These are phyloP conservation scores for Eimeria necatrix DNA, from an alignment of 169 alveolate genomes.

Conservation along the genomic window DNA sequence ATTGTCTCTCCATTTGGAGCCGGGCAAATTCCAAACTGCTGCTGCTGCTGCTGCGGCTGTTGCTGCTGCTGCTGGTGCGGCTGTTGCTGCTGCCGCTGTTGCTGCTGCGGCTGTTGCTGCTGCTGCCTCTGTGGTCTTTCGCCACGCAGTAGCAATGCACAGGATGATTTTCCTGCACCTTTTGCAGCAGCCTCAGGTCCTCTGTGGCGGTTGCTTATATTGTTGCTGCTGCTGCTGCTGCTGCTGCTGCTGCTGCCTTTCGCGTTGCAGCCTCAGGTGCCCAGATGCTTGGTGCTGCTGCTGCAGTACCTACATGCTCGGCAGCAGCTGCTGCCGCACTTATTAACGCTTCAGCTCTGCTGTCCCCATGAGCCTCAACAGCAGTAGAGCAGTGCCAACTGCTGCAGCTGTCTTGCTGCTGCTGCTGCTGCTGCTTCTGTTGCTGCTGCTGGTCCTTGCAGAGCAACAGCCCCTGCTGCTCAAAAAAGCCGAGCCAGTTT, in stretches of 20 bases:
- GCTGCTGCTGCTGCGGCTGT: slow-evolving; percentile 51
- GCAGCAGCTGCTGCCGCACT: not conserved
- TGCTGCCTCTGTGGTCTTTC: not conserved
- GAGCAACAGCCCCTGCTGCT: no score
- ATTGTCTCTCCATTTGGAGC: not conserved
- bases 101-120: slow-evolving; percentile 13
- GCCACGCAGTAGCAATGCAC: not conserved
- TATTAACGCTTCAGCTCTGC: no score
- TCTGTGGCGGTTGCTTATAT: not conserved
- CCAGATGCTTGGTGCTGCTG: not conserved
- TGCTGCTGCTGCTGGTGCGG: slow-evolving; percentile 3
- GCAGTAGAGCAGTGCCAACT: no score
- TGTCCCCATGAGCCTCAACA: no score
- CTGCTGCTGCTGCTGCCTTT: slow-evolving; percentile 15
- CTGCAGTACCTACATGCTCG: not conserved
- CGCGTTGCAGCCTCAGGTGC: not conserved
- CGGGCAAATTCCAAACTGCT: not conserved
- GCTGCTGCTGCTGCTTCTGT: no score
- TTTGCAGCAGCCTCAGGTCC: not conserved
- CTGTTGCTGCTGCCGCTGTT: slow-evolving; percentile 32
- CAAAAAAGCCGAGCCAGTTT: no score
- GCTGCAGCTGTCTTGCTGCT: no score
- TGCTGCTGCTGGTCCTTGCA: no score
- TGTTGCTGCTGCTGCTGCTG: not conserved
- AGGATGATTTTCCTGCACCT: not conserved